These are phyloP conservation scores for Colletotrichum destructivum DNA, from an alignment of 2,329 filamentous ascomycete species.

Conservation along the genomic window DNA sequence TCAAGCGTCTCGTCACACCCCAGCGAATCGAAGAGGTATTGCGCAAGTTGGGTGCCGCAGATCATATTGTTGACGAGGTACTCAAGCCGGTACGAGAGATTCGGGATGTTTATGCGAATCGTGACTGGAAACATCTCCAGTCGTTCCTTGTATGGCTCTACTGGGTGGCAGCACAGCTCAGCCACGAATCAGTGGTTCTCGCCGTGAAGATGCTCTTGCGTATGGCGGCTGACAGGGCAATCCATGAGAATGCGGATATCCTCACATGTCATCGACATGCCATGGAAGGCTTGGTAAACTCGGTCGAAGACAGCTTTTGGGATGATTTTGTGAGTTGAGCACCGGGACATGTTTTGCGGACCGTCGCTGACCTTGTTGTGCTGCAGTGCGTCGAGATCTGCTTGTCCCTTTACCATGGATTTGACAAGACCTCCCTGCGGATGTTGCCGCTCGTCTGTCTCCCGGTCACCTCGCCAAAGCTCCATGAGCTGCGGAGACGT, in stretches of 20 bases:
- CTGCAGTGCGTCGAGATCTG: constrained; percentile 66
- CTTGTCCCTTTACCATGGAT: constrained; percentile 61
- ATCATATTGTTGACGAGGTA: constrained; percentile 56
- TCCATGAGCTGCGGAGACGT: constrained; percentile 75
- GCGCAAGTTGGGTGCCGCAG: constrained; percentile 68
- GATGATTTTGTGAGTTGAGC: constrained; percentile 58
- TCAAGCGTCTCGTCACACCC: constrained; percentile 61
- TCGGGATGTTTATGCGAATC: constrained; percentile 51
- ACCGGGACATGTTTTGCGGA: background rate
- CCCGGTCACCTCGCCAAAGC: constrained; percentile 63
- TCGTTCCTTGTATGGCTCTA: constrained; percentile 61
- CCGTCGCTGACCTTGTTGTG: constrained; percentile 32
- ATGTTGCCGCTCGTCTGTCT: constrained; percentile 72
- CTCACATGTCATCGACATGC: constrained; percentile 58
- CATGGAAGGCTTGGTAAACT: constrained; percentile 59
- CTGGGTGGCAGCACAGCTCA: constrained; percentile 55
- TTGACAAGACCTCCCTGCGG: constrained; percentile 67
- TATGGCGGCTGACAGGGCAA: constrained; percentile 68
- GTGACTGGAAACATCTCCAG: constrained; percentile 63
- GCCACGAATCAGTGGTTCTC: constrained; percentile 53
- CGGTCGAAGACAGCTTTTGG: constrained; percentile 57
- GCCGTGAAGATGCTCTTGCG: constrained; percentile 65
- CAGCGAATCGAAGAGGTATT: constrained; percentile 69
- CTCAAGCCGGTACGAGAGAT: constrained; percentile 47
- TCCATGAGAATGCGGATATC: constrained; percentile 54